These are phyloP conservation scores for Lentinula aciculospora DNA, from an alignment of 768 basidiomycete genomes.

Conservation along the genomic window DNA sequence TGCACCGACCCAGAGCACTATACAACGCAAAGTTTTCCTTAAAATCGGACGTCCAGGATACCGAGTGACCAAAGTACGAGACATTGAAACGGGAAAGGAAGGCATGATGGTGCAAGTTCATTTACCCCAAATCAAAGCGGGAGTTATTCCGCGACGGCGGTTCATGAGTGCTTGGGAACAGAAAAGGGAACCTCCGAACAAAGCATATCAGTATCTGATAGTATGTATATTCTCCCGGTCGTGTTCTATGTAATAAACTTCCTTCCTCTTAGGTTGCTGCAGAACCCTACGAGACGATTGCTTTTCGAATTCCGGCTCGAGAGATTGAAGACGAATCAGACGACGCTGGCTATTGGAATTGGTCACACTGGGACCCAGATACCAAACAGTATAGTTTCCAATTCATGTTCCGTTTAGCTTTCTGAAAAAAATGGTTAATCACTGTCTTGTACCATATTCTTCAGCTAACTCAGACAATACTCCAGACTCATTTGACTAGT, in stretches of 20 bases:
- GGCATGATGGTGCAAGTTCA: conserved; percentile 98
- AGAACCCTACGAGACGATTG: conserved; percentile 99
- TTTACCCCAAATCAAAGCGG: conserved; percentile 88
- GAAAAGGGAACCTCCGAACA: conserved; percentile 89
- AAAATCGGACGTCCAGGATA: conserved; percentile 97
- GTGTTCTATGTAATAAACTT: conserved; percentile 14
- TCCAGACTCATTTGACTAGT: conserved; percentile 19
- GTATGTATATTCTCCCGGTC: conserved; percentile 42
- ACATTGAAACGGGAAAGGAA: conserved; percentile 84
- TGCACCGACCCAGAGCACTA: conserved; percentile 68
- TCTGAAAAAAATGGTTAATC: conserved; percentile 13
- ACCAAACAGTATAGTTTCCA: conserved; percentile 98
- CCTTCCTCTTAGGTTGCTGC: conserved; percentile 73
- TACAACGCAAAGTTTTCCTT: conserved; percentile 91
- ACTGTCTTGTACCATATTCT: background rate
- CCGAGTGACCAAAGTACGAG: conserved; percentile 94
- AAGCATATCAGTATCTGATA: conserved; percentile 95
- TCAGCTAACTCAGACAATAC: background rate
- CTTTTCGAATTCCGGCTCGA: conserved; percentile 96
- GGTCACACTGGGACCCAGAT: conserved; percentile 99
- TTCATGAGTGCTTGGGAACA: conserved; percentile 99
- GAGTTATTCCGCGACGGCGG: conserved; percentile 75
- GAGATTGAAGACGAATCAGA: conserved; percentile 95
- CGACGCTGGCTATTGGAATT: conserved; percentile 88
- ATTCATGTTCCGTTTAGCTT: conserved; percentile 82